phyloP scores from a whole-genome alignment of 257 asterid genomes.

The Solanum neorickii region DNA sequence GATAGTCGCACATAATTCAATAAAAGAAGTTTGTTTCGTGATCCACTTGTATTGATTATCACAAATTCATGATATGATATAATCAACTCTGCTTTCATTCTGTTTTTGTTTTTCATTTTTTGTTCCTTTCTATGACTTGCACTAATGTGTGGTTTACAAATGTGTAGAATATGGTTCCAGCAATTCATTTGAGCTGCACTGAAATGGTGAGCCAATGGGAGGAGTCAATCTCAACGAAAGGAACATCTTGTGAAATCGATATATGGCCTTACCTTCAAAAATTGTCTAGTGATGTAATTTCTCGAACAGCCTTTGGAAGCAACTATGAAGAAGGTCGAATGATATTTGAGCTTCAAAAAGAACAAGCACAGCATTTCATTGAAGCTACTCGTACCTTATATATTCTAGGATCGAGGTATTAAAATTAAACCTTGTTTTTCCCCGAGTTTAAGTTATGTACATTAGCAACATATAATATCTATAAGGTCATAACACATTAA shows the following conservation, averaged over 20 bases:
- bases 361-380: slow-evolving; percentile 19
- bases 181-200: slow-evolving; percentile 15
- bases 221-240: slow-evolving; percentile 1
- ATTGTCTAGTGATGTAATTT: slow-evolving; percentile 21
- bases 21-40: neutral
- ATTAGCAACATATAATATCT: neutral
- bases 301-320: slow-evolving; percentile 47
- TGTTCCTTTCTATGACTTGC: neutral
- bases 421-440: neutral
- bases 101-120: neutral
- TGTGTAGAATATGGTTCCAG: slow-evolving; percentile 33
- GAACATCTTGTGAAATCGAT: slow-evolving; percentile 18
- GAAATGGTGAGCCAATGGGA: slow-evolving; percentile 35
- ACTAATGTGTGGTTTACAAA: neutral
- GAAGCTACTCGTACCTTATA: slow-evolving; percentile 3
- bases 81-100: neutral
- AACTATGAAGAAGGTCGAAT: slow-evolving; percentile 40
- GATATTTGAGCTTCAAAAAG: slow-evolving; percentile 32
- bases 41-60: neutral
- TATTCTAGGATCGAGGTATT: slow-evolving; percentile 35
- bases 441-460: neutral
- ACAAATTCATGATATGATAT: neutral
- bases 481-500: neutral
- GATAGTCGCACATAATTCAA: neutral
- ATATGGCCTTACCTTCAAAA: slow-evolving; percentile 35